A percentile compares a stretch with the other conserved stretches of the same genome.
Evolutionary conservation across 2,329 filamentous ascomycete genomes (phyloP).

Genomic region (Lasiodiplodia gonubiensis): DNA sequence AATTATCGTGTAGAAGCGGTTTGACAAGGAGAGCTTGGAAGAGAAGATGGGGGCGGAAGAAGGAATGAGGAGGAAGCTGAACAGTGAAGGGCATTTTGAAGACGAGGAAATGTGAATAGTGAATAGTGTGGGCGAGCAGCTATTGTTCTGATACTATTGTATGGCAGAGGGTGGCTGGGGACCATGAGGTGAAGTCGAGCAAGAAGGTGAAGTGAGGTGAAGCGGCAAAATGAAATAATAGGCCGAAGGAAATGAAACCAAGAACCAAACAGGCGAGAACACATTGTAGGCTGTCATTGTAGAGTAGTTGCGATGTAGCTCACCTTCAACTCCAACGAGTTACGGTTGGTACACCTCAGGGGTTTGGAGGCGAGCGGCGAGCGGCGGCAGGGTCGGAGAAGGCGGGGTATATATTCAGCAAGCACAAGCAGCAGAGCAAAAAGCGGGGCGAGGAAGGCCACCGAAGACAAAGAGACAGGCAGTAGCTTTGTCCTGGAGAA

Average conservation of each 20-base stretch:
- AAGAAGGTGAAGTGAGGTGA: slow-evolving; percentile 3
- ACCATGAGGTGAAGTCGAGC: too few relatives aligned
- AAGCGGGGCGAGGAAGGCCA: neutral
- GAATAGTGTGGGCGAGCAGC: neutral
- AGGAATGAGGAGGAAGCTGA: neutral
- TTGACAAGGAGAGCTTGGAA: neutral
- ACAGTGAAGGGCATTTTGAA: neutral
- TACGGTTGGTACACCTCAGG: slow-evolving; percentile 9
- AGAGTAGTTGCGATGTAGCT: neutral
- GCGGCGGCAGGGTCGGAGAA: slow-evolving; percentile 1
- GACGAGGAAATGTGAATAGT: neutral
- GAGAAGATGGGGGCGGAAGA: slow-evolving; percentile 5
- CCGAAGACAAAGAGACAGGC: slow-evolving; percentile 14
- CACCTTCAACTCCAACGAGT: slow-evolving; percentile 6
- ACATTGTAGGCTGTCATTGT: neutral
- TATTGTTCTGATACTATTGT: neutral
- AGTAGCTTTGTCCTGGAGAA: slow-evolving; percentile 13
- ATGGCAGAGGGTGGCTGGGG: neutral
- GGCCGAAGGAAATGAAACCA: neutral
- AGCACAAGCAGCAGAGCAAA: slow-evolving; percentile 9
- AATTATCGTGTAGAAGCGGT: neutral
- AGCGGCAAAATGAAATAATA: neutral
- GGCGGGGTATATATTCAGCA: slow-evolving; percentile 18
- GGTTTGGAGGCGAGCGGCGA: slow-evolving; percentile 11
- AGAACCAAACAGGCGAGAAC: neutral